Percentiles rank a stretch among this genome's conserved stretches.
phyloP scores from a whole-genome alignment of 2,329 filamentous ascomycete genomes.

The Didymella sp. region DNA sequence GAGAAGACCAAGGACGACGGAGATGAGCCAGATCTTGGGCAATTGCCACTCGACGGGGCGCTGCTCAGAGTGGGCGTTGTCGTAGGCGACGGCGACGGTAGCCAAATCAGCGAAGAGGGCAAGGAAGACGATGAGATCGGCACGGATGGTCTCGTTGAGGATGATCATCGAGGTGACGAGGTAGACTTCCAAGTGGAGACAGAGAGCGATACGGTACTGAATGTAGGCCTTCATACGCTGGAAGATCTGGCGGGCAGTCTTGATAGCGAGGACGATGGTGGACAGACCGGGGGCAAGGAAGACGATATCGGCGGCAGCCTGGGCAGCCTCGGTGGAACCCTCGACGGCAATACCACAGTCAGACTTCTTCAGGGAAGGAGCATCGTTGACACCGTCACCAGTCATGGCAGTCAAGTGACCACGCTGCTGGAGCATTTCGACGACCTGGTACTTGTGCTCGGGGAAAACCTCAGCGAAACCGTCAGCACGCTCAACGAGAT shows the following conservation, averaged over 20 bases:
- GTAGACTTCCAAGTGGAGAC: conserved; percentile 77
- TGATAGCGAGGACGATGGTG: conserved; percentile 76
- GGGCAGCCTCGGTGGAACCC: conserved; percentile 73
- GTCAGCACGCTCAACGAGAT: conserved; percentile 76
- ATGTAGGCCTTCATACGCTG: conserved; percentile 81
- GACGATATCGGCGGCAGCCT: conserved; percentile 76
- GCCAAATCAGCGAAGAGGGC: conserved; percentile 81
- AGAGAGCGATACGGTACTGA: conserved; percentile 78
- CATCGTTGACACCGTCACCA: conserved; percentile 77
- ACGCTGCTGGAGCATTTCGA: conserved; percentile 77
- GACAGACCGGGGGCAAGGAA: conserved; percentile 75
- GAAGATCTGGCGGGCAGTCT: conserved; percentile 77
- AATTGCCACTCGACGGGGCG: conserved; percentile 82
- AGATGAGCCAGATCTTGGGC: conserved; percentile 82
- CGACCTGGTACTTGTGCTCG: conserved; percentile 78
- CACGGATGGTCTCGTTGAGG: conserved; percentile 76
- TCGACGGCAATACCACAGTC: conserved; percentile 78
- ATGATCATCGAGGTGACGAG: conserved; percentile 80
- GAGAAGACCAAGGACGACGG: conserved; percentile 69
- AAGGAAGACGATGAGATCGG: conserved; percentile 78
- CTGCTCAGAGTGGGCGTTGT: conserved; percentile 77
- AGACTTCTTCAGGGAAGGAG: conserved; percentile 75
- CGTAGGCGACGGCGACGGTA: conserved; percentile 79
- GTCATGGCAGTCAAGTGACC: conserved; percentile 78
- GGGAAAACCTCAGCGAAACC: conserved; percentile 78